Percentiles rank a stretch among this genome's conserved stretches.
Conservation (phyloP, 2,329 filamentous ascomycete species). For the Trichoderma sp. region DNA sequence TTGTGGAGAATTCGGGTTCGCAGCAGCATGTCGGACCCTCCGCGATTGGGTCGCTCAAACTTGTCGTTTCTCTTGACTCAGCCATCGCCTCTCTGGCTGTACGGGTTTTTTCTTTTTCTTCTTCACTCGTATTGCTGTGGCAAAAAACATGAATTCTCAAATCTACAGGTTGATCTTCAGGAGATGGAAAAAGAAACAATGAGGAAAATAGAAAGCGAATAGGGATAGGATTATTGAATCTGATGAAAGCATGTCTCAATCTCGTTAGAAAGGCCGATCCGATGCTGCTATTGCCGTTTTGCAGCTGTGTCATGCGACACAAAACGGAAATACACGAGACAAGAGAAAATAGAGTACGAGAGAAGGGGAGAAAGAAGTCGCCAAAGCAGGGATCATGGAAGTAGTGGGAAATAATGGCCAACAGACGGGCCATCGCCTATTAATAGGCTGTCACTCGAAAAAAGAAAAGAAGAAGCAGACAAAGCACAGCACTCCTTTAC, state of each 20-base stretch:
- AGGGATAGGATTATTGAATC: background rate
- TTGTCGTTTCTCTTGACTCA: background rate
- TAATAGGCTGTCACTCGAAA: slow-evolving; percentile 1
- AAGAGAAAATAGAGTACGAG: background rate
- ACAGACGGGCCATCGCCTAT: background rate
- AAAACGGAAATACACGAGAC: background rate
- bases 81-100: background rate
- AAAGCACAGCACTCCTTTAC: background rate
- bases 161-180: background rate
- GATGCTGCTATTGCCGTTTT: background rate
- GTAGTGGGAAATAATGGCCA: background rate
- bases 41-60: background rate
- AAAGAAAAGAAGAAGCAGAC: background rate
- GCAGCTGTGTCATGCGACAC: background rate
- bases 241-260: background rate
- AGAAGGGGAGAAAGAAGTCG: background rate
- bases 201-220: background rate
- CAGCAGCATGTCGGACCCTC: background rate
- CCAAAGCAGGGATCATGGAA: background rate
- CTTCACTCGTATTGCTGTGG: background rate
- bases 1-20: slow-evolving; percentile 2
- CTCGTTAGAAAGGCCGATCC: background rate
- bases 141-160: background rate
- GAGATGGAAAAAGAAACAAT: background rate
- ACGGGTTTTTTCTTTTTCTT: too few relatives aligned